A percentile compares a stretch with the other conserved stretches of the same genome.
These are phyloP conservation scores for Serendipita sp. DNA, from an alignment of 768 basidiomycete species.

Conservation along the genomic window DNA sequence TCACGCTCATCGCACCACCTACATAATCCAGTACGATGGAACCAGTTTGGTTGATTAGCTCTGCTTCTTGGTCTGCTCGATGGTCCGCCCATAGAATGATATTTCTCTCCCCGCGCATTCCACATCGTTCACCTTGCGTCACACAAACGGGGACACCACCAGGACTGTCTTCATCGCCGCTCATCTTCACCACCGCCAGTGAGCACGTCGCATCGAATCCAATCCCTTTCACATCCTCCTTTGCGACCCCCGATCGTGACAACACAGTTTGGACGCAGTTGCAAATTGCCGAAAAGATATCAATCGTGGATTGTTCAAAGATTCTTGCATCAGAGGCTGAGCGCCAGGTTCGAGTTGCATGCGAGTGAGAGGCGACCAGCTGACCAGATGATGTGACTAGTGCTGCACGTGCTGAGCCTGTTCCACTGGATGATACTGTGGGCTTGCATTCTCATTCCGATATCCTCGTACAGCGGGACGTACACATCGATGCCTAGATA, in stretches of 20 bases:
- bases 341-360: slow-evolving; percentile 74
- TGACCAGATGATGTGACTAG: slow-evolving; percentile 56
- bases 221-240: slow-evolving; percentile 57
- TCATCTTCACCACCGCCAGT: slow-evolving; percentile 58
- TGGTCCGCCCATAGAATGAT: slow-evolving; percentile 96
- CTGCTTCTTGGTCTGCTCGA: slow-evolving; percentile 82
- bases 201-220: slow-evolving; percentile 98
- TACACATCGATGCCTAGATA: slow-evolving; percentile 33
- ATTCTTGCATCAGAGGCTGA: slow-evolving; percentile 74
- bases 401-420: slow-evolving; percentile 81
- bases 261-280: slow-evolving; percentile 49
- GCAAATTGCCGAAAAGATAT: slow-evolving; percentile 71
- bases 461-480: slow-evolving; percentile 10
- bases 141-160: slow-evolving; percentile 61
- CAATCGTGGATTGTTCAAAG: slow-evolving; percentile 86
- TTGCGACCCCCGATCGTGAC: slow-evolving; percentile 27
- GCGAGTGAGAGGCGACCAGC: slow-evolving; percentile 62
- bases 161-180: slow-evolving; percentile 14
- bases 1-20: slow-evolving; percentile 87
- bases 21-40: slow-evolving; percentile 86
- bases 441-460: no score
- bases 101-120: slow-evolving; percentile 58
- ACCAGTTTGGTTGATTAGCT: slow-evolving; percentile 70
- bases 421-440: slow-evolving; percentile 41
- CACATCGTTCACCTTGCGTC: slow-evolving; percentile 46